Evolutionary conservation across 1,284 basidiomycete species (phyloP).

Genomic region (Apiotrichum akiyoshidainum): DNA sequence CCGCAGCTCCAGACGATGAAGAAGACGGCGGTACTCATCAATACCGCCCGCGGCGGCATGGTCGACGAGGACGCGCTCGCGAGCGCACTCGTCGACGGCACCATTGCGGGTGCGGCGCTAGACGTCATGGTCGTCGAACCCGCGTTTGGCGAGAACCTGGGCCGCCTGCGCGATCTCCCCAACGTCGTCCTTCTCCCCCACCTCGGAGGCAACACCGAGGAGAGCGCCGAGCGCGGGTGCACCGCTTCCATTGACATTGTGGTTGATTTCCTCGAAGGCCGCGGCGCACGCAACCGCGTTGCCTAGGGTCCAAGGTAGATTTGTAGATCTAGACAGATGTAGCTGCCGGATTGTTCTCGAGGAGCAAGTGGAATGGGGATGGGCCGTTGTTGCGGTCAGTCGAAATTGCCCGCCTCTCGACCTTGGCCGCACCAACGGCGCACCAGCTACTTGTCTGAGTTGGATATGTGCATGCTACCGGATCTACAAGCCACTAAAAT

Average conservation of each 20-base stretch:
- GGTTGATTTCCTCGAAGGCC: conserved; percentile 41
- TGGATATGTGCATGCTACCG: conserved; percentile 23
- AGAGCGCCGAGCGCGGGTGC: conserved; percentile 33
- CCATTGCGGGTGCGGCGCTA: conserved; percentile 55
- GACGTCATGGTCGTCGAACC: conserved; percentile 54
- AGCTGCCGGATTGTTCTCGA: neutral
- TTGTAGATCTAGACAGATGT: neutral
- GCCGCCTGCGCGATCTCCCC: conserved; percentile 30
- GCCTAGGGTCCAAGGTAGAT: conserved; percentile 13
- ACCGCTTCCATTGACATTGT: conserved; percentile 38
- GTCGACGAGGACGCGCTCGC: conserved; percentile 54
- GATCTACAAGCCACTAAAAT: conserved; percentile 4
- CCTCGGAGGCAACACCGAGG: conserved; percentile 41
- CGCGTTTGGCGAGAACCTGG: conserved; percentile 34
- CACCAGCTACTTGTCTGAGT: conserved; percentile 3
- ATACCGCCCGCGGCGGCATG: conserved; percentile 54
- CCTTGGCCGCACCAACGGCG: neutral
- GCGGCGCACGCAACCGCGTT: conserved; percentile 34
- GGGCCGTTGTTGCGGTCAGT: no score
- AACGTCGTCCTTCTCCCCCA: conserved; percentile 44
- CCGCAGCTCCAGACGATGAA: conserved; percentile 50
- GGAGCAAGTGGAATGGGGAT: no score
- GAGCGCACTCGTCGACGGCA: conserved; percentile 43
- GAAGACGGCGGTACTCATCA: conserved; percentile 49
- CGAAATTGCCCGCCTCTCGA: no score